A percentile compares a stretch with the other conserved stretches of the same genome.
Conservation (phyloP, 208 protist species). For the Trypanosoma vivax region DNA sequence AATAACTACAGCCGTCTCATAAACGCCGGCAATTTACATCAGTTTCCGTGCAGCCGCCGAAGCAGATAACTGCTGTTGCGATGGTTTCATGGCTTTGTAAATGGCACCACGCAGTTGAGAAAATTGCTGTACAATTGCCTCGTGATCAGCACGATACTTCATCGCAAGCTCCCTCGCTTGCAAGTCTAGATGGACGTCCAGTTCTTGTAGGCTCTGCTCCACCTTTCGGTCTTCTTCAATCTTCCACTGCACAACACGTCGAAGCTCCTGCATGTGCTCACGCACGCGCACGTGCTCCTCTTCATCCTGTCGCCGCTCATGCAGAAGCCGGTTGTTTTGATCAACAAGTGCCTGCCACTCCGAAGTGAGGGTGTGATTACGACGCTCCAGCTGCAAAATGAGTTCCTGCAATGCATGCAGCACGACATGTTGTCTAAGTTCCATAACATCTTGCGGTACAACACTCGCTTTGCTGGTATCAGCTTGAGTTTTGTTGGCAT, state of each 20-base stretch:
- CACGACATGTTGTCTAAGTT: slow-evolving; percentile 8
- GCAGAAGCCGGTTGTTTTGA: slow-evolving; percentile 38
- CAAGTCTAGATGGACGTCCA: slow-evolving; percentile 66
- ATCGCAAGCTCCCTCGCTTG: slow-evolving; percentile 78
- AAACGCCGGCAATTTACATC: not conserved
- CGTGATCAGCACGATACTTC: slow-evolving; percentile 78
- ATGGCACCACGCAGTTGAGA: slow-evolving; percentile 54
- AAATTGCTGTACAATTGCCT: slow-evolving; percentile 67
- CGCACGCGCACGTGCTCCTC: slow-evolving; percentile 51
- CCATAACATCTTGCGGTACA: not conserved
- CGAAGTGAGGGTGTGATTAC: slow-evolving; percentile 13
- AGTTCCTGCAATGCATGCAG: slow-evolving; percentile 19
- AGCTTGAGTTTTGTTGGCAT: slow-evolving; percentile 24
- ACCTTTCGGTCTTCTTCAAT: slow-evolving; percentile 63
- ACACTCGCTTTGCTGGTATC: slow-evolving; percentile 5
- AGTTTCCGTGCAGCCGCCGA: not conserved
- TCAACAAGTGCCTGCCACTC: slow-evolving; percentile 49
- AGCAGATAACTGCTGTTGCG: not conserved
- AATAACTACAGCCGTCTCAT: too few relatives aligned
- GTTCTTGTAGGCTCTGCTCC: slow-evolving; percentile 55
- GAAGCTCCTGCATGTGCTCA: slow-evolving; percentile 58
- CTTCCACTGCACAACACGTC: slow-evolving; percentile 65
- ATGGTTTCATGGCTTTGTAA: slow-evolving; percentile 35
- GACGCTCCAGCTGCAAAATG: slow-evolving; percentile 17
- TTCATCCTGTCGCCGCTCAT: slow-evolving; percentile 13